These are phyloP conservation scores for Septoria petroselini DNA, from an alignment of 2,329 filamentous ascomycete species.

Conservation along the genomic window DNA sequence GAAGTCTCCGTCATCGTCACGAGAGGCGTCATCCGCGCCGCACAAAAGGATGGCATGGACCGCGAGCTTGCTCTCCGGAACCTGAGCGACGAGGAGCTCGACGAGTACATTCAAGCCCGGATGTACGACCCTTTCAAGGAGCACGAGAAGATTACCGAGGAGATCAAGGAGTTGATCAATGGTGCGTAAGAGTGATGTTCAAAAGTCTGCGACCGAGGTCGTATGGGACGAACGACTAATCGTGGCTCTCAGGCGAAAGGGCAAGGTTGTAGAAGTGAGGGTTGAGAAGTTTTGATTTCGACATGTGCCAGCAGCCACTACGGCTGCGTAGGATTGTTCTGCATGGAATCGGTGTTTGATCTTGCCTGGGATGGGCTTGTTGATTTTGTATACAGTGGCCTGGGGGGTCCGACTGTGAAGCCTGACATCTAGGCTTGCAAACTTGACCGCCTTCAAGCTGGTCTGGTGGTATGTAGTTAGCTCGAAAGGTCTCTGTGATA, in stretches of 20 bases:
- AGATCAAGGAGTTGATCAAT: slow-evolving; percentile 25
- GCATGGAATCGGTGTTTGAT: too few species aligned
- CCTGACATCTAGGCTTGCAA: too few species aligned
- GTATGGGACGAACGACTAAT: slow-evolving; percentile 11
- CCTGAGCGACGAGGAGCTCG: slow-evolving; percentile 65
- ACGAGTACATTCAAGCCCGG: slow-evolving; percentile 58
- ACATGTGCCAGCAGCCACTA: too few species aligned
- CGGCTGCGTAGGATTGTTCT: too few species aligned
- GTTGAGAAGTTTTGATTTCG: too few species aligned
- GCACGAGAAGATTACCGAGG: slow-evolving; percentile 39
- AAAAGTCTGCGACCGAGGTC: slow-evolving; percentile 2
- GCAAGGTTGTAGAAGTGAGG: slow-evolving; percentile 2
- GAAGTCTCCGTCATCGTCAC: slow-evolving; percentile 85
- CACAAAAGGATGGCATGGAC: slow-evolving; percentile 69
- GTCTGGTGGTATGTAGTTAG: too few species aligned
- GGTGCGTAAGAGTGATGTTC: slow-evolving; percentile 11
- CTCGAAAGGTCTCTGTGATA: too few species aligned
- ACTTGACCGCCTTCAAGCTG: too few species aligned
- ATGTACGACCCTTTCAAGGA: slow-evolving; percentile 54
- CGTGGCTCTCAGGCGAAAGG: slow-evolving; percentile 2
- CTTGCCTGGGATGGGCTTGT: too few species aligned
- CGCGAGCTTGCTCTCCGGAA: slow-evolving; percentile 58
- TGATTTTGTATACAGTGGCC: too few species aligned
- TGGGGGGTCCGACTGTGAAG: too few species aligned
- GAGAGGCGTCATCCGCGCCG: slow-evolving; percentile 88